Conservation (phyloP, 2,329 filamentous ascomycete genomes). For the Bipolaris oryzae region DNA sequence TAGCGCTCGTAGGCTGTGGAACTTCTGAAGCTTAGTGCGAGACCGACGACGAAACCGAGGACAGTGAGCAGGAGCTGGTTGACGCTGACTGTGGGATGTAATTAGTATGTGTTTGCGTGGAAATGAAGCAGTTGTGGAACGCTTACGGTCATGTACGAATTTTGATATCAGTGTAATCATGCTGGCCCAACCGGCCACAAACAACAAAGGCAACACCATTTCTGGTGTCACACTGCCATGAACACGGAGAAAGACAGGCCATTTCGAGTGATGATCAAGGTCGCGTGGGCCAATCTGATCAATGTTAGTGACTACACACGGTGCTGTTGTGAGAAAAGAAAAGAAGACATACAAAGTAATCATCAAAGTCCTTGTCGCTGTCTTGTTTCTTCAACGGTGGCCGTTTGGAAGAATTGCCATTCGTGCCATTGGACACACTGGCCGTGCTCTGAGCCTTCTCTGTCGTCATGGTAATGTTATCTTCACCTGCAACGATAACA, state of each 20-base stretch:
- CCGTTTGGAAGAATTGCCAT: neutral
- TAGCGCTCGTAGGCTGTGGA: conserved; percentile 76
- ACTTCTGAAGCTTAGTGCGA: conserved; percentile 75
- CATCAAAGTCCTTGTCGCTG: neutral
- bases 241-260: conserved; percentile 74
- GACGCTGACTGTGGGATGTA: conserved; percentile 57
- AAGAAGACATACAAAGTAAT: neutral
- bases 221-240: conserved; percentile 76
- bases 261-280: conserved; percentile 74
- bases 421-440: neutral
- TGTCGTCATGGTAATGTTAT: neutral
- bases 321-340: neutral
- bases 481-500: neutral
- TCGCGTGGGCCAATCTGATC: conserved; percentile 65
- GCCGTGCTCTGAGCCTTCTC: neutral
- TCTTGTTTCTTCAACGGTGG: neutral
- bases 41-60: conserved; percentile 79
- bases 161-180: conserved; percentile 61
- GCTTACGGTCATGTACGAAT: conserved; percentile 47
- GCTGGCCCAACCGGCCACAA: conserved; percentile 70
- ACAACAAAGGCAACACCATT: conserved; percentile 71
- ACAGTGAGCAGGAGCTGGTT: conserved; percentile 73
- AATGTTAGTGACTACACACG: neutral
- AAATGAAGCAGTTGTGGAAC: neutral
- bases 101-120: neutral